Base-by-base conservation (phyloP, 257 asterid species). In the Nicotiana noctiflora region DNA sequence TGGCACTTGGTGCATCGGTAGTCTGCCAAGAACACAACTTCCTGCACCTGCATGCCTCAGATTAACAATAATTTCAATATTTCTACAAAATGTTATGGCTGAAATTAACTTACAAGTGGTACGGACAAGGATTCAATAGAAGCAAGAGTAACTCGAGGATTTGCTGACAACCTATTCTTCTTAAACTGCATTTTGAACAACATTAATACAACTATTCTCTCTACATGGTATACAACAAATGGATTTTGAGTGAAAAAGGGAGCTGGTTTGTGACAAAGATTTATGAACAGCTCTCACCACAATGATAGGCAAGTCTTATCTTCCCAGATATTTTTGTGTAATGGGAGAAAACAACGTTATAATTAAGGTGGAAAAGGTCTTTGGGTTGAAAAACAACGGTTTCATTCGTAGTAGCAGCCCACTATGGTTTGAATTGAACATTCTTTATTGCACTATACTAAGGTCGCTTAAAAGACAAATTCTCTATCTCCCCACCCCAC, bases 21-120 rank as follows among this genome's bases (percentile, higher is more conserved):
- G 88, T 94, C 98, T 0, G 98, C 97, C 11, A 93, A 75, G 79
- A 93, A 90, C 75, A 94, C 96, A 40, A 94, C 95, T 87, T 94
- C 97, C 52, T 94, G 98, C 78, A 94, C 94, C 98, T 93, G 51
- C 21, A 6, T 23, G 6, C 65, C 65, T 18, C 74, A 40, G 5
- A 31, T 31, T 31, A 31, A 31, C 34, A 4, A 3, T 67, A 1
- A 74, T 15, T 29, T 8, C 63, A 67, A 67, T 32, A 80, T 65
- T 86, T 44, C 49, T 56, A 6, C 44, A 82, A 19, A 40, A 76
- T 81, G 81, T 66, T 27, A 14, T 27, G 29, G 65, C 6, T 25
- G 34, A 25, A 25, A 31, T 59, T 49, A 62, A 46, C 78, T 76
- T 68, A 77, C 84, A 34, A 81, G 83, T 63, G 76, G 88, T 86